Conservation (phyloP, 257 asterid species). For the Cordia subcordata region DNA sequence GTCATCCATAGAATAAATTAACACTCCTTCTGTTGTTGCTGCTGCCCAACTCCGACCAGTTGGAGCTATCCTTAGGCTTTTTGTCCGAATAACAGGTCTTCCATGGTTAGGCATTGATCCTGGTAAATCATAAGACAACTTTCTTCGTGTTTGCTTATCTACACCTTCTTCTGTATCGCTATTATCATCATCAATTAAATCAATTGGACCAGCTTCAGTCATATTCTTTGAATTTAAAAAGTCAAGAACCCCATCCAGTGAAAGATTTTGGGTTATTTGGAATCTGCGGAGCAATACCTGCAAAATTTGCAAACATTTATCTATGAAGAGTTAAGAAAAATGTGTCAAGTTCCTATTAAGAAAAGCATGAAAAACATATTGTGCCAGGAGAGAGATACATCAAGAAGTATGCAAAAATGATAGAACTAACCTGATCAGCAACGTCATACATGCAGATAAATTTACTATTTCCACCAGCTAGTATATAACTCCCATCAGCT, state of each 20-base stretch:
- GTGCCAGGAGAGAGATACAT: background rate
- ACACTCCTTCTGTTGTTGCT: constrained; percentile 96
- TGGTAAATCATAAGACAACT: constrained; percentile 72
- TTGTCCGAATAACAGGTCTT: constrained; percentile 76
- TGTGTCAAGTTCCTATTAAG: background rate
- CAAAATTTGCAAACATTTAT: constrained; percentile 5
- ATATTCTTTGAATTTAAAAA: constrained; percentile 88
- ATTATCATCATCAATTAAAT: constrained; percentile 75
- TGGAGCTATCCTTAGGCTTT: constrained; percentile 91
- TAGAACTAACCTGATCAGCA: constrained; percentile 83
- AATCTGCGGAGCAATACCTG: constrained; percentile 87
- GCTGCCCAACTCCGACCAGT: constrained; percentile 99
- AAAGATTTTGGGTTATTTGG: constrained; percentile 79
- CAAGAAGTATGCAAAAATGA: background rate
- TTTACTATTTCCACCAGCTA: constrained; percentile 97
- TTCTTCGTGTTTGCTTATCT: constrained; percentile 63
- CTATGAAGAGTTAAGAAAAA: background rate
- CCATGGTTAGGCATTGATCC: constrained; percentile 92
- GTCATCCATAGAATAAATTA: constrained; percentile 87
- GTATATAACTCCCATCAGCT: constrained; percentile 95
- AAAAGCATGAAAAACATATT: background rate
- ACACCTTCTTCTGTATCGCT: constrained; percentile 91
- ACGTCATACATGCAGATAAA: constrained; percentile 92
- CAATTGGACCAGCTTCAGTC: constrained; percentile 92
- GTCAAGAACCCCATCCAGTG: constrained; percentile 93